Base-by-base conservation (phyloP, 2,329 filamentous ascomycete genomes). In the Knufia fluminis region DNA sequence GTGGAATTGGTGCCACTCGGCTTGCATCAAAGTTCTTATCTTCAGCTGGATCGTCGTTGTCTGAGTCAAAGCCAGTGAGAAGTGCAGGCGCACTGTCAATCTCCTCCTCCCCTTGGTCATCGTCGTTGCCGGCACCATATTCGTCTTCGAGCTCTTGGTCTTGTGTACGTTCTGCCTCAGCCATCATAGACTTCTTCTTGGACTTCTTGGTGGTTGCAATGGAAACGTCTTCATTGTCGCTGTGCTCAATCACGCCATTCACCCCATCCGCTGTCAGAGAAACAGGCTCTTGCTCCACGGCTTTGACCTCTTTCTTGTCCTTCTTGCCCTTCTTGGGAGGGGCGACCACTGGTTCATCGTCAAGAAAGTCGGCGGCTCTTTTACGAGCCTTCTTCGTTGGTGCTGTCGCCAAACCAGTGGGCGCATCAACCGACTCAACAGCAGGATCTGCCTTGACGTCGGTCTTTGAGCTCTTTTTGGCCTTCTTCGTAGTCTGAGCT, bases 21-120 rank as follows among this genome's bases (percentile, higher is more conserved):
- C 69, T 62, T 33, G 69, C 66, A 54, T 78, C 71, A 42, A 70
- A 67, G 28, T 68, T 68, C 56, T 71, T 67, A 40, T 71, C 70
- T 23, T 63, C 67, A 38, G 67, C 69, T 31, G 54, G 52, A 41
- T 72, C 72, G 33, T 75, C 72, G 33, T 75, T 72, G 47, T 77
- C 75, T 57, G 72, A 76, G 62, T 78, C 75, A 51, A 79, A 78
- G 8, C 76, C 76, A 52, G 70, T 70, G 53, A 79, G 66, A 20
- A 79, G 65, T 17, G 70, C 73, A 26, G 69, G 66, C n/a, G 75
- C 77, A 54, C 76, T 73, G 54, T 78, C 75, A 6, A 64, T 65
- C 20, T 63, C 62, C 4, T 60, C 64, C 41, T 59, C 59, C 9
- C 49, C 49, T 7, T 54, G 52, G 2, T 55, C 57, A 17, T 62